Evolutionary conservation across 2,329 filamentous ascomycete species (phyloP).

Genomic region (Dissoconium aciculare): DNA sequence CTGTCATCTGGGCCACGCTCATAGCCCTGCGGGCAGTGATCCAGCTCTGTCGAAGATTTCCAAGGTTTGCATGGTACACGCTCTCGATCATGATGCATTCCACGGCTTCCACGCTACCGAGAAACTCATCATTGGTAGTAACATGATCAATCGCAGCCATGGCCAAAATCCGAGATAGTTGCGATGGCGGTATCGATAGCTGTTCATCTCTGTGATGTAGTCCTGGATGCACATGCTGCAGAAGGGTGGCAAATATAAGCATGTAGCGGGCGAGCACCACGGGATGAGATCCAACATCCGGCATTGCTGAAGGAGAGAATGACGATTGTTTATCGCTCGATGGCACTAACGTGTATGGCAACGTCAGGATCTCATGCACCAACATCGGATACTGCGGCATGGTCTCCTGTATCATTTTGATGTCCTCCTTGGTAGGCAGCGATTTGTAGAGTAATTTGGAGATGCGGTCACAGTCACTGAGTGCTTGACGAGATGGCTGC

Average conservation of each 20-base stretch:
- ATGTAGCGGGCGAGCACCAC: conserved; percentile 23
- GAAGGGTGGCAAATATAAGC: conserved; percentile 20
- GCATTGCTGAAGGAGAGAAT: too few relatives aligned
- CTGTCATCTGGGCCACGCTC: background rate
- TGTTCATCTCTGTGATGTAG: conserved; percentile 6
- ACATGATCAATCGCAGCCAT: background rate
- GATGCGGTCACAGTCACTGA: too few relatives aligned
- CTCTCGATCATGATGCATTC: background rate
- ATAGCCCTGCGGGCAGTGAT: background rate
- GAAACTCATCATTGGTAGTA: background rate
- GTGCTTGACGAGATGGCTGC: too few relatives aligned
- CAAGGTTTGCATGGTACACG: background rate
- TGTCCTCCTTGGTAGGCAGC: background rate
- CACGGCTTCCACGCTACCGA: background rate
- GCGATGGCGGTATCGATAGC: conserved; percentile 15
- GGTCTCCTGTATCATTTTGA: background rate
- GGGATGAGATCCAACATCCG: conserved; percentile 1
- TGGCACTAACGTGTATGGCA: background rate
- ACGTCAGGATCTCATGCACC: background rate
- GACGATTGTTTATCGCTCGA: too few relatives aligned
- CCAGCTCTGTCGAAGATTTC: background rate
- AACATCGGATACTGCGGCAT: background rate
- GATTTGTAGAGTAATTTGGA: background rate
- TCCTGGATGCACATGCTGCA: conserved; percentile 15
- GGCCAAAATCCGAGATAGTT: background rate